phyloP scores from a whole-genome alignment of 768 basidiomycete species.

The Amanita fuliginea region DNA sequence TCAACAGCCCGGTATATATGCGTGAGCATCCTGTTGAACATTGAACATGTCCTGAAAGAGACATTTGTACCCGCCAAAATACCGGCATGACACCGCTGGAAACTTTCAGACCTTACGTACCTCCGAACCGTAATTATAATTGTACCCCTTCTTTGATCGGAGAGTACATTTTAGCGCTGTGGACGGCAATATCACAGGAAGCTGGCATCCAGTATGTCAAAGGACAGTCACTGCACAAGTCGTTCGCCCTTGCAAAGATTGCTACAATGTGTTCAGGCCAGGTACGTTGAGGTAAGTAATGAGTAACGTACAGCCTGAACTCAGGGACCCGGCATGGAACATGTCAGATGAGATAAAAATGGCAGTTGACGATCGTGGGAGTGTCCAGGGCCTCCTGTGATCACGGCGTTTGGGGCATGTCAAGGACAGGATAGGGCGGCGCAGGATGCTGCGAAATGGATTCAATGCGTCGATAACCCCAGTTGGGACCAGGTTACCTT shows the following conservation, averaged over 20 bases:
- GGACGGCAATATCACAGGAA: background rate
- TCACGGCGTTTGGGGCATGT: background rate
- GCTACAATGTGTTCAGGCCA: background rate
- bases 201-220: background rate
- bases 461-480: background rate
- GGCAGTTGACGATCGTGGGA: background rate
- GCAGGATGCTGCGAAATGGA: background rate
- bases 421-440: background rate
- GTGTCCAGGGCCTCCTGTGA: background rate
- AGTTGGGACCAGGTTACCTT: background rate
- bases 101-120: constrained; percentile 4
- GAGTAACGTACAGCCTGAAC: background rate
- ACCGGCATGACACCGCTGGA: background rate
- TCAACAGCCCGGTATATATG: background rate
- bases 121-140: constrained; percentile 1
- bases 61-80: background rate
- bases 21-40: background rate
- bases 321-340: background rate
- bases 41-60: background rate
- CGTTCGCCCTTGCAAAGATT: background rate
- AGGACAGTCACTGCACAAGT: background rate
- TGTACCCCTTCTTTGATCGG: constrained; percentile 4
- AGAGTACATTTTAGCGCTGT: background rate
- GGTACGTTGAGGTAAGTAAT: background rate
- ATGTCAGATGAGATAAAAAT: background rate